These are phyloP conservation scores for Bipolaris sorokiniana DNA, from an alignment of 2,329 filamentous ascomycete species.

Conservation along the genomic window DNA sequence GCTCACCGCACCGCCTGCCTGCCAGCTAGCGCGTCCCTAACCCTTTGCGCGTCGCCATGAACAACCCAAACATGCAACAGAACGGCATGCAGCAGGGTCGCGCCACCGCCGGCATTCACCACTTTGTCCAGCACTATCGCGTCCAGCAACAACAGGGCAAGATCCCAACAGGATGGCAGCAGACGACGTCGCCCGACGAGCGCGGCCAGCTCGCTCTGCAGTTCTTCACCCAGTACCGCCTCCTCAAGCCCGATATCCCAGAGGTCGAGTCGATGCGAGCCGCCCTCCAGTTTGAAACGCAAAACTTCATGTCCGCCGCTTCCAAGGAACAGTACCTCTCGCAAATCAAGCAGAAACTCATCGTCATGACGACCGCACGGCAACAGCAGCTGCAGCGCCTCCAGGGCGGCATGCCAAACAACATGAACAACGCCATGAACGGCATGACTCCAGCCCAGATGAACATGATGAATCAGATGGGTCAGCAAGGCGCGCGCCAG, in stretches of 20 bases:
- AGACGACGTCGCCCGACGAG: constrained; percentile 39
- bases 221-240: constrained; percentile 42
- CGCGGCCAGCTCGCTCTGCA: constrained; percentile 41
- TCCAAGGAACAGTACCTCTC: constrained; percentile 43
- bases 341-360: constrained; percentile 39
- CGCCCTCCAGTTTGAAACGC: constrained; percentile 40
- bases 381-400: constrained; percentile 38
- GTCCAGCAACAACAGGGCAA: constrained; percentile 35
- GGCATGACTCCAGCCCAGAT: constrained; percentile 42
- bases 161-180: constrained; percentile 43
- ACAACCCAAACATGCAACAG: constrained; percentile 43
- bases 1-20: constrained; percentile 7
- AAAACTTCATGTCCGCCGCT: constrained; percentile 31
- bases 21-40: constrained; percentile 9
- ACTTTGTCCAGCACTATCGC: constrained; percentile 39
- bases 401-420: constrained; percentile 28
- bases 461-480: constrained; percentile 46
- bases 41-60: constrained; percentile 32
- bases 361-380: constrained; percentile 37
- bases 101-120: constrained; percentile 29
- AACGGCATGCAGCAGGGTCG: constrained; percentile 20
- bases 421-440: constrained; percentile 38
- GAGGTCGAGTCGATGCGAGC: constrained; percentile 38
- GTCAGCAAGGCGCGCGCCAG: constrained; percentile 42
- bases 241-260: constrained; percentile 40